Conservation (phyloP, 2,329 filamentous ascomycete genomes). For the Ophiostoma novo-ulmi region DNA sequence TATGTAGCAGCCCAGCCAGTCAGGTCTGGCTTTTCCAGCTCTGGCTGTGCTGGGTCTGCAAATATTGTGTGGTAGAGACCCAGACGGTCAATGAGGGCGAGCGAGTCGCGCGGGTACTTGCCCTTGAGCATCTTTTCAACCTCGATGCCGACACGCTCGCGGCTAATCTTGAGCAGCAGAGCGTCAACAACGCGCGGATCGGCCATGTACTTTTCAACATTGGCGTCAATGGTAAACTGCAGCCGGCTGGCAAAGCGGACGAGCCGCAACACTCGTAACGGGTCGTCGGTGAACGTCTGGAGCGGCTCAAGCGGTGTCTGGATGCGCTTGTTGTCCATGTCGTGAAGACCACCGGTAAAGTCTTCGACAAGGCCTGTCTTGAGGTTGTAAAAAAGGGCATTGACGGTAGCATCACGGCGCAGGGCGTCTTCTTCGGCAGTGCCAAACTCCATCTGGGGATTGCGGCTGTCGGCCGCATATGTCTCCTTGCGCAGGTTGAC, state of each 20-base stretch:
- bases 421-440: conserved; percentile 85
- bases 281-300: conserved; percentile 92
- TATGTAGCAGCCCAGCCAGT: conserved; percentile 60
- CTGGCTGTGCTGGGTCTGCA: conserved; percentile 55
- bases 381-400: conserved; percentile 93
- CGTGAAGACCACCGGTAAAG: conserved; percentile 70
- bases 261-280: conserved; percentile 76
- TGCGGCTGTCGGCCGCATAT: conserved; percentile 82
- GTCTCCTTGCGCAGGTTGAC: conserved; percentile 92
- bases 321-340: conserved; percentile 69
- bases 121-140: conserved; percentile 86
- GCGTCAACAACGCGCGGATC: conserved; percentile 72
- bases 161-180: conserved; percentile 81
- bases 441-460: conserved; percentile 89
- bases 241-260: conserved; percentile 87
- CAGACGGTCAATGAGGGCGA: conserved; percentile 62
- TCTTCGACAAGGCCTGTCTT: conserved; percentile 77
- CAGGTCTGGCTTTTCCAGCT: conserved; percentile 52
- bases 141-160: conserved; percentile 82
- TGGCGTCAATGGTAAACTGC: conserved; percentile 68
- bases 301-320: conserved; percentile 81
- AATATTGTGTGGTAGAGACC: conserved; percentile 69
- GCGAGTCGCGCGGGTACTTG: conserved; percentile 53
- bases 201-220: conserved; percentile 68
- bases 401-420: conserved; percentile 86